These are phyloP conservation scores for Fusarium nelsonii DNA, from an alignment of 2,329 filamentous ascomycete species.

Conservation along the genomic window DNA sequence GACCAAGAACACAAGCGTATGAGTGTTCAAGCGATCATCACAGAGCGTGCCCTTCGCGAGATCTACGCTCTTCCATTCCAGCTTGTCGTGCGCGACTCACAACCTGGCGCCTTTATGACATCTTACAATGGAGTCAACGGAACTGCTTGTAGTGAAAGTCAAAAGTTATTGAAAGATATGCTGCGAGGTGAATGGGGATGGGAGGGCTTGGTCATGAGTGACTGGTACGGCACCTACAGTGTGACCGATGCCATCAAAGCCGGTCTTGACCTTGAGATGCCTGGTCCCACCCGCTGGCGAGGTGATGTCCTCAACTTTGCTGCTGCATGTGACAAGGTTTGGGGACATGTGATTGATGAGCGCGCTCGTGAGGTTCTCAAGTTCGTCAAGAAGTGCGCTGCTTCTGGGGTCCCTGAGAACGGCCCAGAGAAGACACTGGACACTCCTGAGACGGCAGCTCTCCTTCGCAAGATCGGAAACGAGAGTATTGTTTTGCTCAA, in stretches of 20 bases:
- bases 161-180: conserved; percentile 62
- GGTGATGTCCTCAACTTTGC: conserved; percentile 65
- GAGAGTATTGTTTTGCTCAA: conserved; percentile 81
- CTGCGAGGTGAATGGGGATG: conserved; percentile 69
- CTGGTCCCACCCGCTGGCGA: conserved; percentile 65
- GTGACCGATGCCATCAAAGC: conserved; percentile 64
- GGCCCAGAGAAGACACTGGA: conserved; percentile 67
- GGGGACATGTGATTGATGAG: conserved; percentile 66
- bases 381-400: conserved; percentile 69
- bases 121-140: conserved; percentile 71
- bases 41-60: conserved; percentile 68
- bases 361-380: conserved; percentile 69
- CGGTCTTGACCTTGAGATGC: conserved; percentile 71
- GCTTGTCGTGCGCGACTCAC: conserved; percentile 64
- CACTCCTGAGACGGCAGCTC: conserved; percentile 70
- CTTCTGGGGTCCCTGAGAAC: conserved; percentile 66
- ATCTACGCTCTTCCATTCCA: conserved; percentile 71
- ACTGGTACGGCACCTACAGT: conserved; percentile 70
- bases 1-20: conserved; percentile 71
- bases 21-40: conserved; percentile 66
- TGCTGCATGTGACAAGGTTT: conserved; percentile 68
- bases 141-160: conserved; percentile 66
- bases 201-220: conserved; percentile 69
- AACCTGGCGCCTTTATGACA: conserved; percentile 69
- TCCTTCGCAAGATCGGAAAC: conserved; percentile 74